phyloP scores from a whole-genome alignment of 805 yeast genomes.

The Phaffomyces opuntiae region DNA sequence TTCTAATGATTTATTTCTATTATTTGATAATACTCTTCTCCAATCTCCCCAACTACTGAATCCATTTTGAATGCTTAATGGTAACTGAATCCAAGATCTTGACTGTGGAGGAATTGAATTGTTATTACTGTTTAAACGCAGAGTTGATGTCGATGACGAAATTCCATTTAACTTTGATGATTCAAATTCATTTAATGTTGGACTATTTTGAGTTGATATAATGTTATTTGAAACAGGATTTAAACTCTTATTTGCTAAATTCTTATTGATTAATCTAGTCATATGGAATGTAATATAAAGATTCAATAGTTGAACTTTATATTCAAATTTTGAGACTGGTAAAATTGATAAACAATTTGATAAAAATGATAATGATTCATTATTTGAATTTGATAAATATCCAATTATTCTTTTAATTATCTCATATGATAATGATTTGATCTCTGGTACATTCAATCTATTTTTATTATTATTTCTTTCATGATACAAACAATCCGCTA shows the following conservation, averaged over 20 bases:
- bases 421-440: constrained; percentile 56
- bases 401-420: constrained; percentile 67
- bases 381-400: constrained; percentile 45
- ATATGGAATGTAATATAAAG: constrained; percentile 74
- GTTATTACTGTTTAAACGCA: neutral
- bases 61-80: constrained; percentile 7
- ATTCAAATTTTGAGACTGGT: constrained; percentile 35
- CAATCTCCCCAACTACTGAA: constrained; percentile 10
- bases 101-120: neutral
- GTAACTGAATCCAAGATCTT: constrained; percentile 7
- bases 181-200: constrained; percentile 8
- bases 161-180: constrained; percentile 7
- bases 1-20: neutral
- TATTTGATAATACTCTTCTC: neutral
- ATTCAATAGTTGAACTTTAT: constrained; percentile 62
- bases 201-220: constrained; percentile 3
- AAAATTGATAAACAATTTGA: constrained; percentile 50
- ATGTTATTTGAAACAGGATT: neutral
- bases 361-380: constrained; percentile 34
- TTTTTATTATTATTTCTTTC: constrained; percentile 3
- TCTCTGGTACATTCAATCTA: constrained; percentile 38
- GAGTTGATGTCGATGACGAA: neutral
- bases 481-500: constrained; percentile 39
- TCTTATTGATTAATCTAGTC: constrained; percentile 38
- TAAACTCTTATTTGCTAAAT: neutral